These are phyloP conservation scores for Acacia melanoxylon DNA, from an alignment of 306 rosid genomes.

Conservation along the genomic window DNA sequence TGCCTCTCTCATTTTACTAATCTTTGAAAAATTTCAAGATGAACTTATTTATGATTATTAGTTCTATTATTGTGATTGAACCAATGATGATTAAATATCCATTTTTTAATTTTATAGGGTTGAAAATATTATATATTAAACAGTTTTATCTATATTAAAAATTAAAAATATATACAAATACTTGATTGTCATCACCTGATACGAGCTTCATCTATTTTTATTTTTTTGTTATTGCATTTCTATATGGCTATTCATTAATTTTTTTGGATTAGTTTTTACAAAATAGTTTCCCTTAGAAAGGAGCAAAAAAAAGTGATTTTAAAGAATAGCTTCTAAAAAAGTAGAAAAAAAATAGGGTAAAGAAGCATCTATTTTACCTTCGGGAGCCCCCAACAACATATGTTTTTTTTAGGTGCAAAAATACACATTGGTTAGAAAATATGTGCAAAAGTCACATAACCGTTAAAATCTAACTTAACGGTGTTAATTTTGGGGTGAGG, in stretches of 20 bases:
- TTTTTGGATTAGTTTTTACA: too few species aligned
- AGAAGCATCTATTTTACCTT: too few species aligned
- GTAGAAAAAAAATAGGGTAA: too few species aligned
- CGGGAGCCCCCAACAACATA: too few species aligned
- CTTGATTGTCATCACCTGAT: background rate
- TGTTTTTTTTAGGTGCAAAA: too few species aligned
- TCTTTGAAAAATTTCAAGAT: background rate
- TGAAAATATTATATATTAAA: background rate
- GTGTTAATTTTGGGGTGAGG: too few species aligned
- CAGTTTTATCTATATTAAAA: background rate
- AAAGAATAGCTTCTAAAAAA: too few species aligned
- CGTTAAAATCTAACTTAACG: too few species aligned
- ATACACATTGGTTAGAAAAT: too few species aligned
- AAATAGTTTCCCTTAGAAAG: too few species aligned
- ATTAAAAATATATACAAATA: background rate
- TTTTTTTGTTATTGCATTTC: background rate
- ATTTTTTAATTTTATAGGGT: background rate
- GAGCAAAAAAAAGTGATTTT: too few species aligned
- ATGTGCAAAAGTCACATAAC: too few species aligned
- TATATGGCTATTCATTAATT: background rate
- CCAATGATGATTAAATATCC: background rate
- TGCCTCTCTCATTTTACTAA: background rate
- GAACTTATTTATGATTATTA: background rate
- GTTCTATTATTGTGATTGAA: background rate
- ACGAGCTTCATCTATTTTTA: background rate